Evolutionary conservation across 768 basidiomycete species (phyloP), one percentile per base, ranked within the genome.

Genomic region (Serendipita indica): DNA sequence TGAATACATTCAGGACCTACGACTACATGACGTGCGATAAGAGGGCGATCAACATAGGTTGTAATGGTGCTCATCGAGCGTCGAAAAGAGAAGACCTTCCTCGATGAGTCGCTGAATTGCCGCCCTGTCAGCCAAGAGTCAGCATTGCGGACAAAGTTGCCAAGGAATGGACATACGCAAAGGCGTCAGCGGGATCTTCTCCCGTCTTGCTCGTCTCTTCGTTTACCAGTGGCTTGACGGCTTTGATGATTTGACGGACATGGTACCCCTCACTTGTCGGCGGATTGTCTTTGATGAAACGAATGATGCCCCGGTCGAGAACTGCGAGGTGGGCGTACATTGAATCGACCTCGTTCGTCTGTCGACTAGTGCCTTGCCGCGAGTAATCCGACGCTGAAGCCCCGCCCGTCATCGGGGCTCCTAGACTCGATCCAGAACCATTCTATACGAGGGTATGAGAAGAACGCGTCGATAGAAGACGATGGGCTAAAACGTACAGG

Each of bases 41-140:
- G n/a, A n/a, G n/a, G n/a, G n/a, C n/a, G n/a, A n/a, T n/a, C n/a
- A n/a, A n/a, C 35, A 37, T 37, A 37, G n/a, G 10, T 10, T 58
- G 49, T 34, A 57, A 54, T 67, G 69, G 60, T 54, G 70, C 65
- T 70, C 69, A 61, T 69, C 71, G 33, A 70, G 66, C 2, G 71
- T 72, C 39, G 67, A 67, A 61, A 69, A 75, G 41, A 75, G 60
- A 54, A 68, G 62, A n/a, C 74, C 74, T 7, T 72, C 70, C 22
- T 59, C 57, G 49, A 70, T 67, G 41, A 75, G 65, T 10, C 57
- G 49, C 60, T 72, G 67, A 41, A 72, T 64, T 13, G 69, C 68
- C 13, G 71, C 66, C 62, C 71, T 60, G 35, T 37, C n/a, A n/a
- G n/a, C 10, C n/a, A 37, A 37, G 7, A 32, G 16, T 45, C 39